phyloP scores from a whole-genome alignment of 2,329 filamentous ascomycete genomes.

The Sporothrix inflata region DNA sequence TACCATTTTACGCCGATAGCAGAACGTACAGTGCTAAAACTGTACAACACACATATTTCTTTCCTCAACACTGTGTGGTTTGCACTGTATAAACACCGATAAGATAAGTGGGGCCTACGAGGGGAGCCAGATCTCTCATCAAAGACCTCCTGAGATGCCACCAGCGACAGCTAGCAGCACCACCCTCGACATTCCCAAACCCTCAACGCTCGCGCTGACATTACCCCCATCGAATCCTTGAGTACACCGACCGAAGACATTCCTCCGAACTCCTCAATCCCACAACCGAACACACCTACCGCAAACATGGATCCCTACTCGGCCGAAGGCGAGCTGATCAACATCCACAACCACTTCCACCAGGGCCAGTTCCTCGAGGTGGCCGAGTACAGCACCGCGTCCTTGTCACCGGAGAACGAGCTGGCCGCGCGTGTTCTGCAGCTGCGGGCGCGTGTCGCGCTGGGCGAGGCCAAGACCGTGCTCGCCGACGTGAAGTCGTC shows the following conservation, averaged over 20 bases:
- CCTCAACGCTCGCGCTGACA: not conserved
- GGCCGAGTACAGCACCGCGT: conserved; percentile 79
- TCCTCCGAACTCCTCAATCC: not conserved
- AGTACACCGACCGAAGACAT: not conserved
- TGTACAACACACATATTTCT: not conserved
- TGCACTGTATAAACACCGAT: not conserved
- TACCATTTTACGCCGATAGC: not conserved
- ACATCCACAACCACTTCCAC: conserved; percentile 71
- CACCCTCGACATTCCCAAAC: not conserved
- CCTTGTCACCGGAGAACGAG: conserved; percentile 77
- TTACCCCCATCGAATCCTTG: not conserved
- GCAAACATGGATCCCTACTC: conserved; percentile 68
- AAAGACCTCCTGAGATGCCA: conserved; percentile 8
- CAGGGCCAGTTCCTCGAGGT: conserved; percentile 86
- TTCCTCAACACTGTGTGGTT: not conserved
- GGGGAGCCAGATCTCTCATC: conserved; percentile 26
- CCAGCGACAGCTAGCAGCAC: not conserved
- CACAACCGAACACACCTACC: not conserved
- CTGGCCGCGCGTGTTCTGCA: conserved; percentile 76
- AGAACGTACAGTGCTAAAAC: not conserved
- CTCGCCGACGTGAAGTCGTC: conserved; percentile 65
- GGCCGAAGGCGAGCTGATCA: conserved; percentile 71
- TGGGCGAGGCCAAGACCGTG: conserved; percentile 76
- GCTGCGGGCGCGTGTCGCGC: conserved; percentile 80
- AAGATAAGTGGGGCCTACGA: conserved; percentile 22